phyloP scores from a whole-genome alignment of 345 rosid genomes.

The Eucalyptus pauciflora region DNA sequence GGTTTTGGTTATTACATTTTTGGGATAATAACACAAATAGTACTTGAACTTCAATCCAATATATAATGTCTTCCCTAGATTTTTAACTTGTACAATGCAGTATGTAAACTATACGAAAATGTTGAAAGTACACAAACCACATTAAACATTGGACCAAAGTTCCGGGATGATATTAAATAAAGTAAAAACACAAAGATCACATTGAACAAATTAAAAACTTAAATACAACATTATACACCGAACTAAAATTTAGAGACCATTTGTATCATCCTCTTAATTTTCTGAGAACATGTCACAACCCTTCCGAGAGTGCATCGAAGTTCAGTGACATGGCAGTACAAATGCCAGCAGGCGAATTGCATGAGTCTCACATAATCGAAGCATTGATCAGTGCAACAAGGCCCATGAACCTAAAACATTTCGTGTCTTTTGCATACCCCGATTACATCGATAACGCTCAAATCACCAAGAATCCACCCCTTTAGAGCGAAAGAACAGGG shows the following conservation, averaged over 20 bases:
- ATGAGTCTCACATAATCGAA: not conserved
- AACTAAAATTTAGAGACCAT: not conserved
- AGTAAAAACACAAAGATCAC: not conserved
- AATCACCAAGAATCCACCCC: not conserved
- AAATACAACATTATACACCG: not conserved
- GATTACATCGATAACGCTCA: not conserved
- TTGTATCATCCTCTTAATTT: not conserved
- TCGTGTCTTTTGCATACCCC: not conserved
- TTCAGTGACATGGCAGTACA: not conserved
- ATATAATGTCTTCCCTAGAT: not conserved
- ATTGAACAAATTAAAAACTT: not conserved
- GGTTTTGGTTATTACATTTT: not conserved
- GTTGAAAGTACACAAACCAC: fast-evolving
- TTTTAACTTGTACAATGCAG: fast-evolving
- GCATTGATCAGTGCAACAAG: not conserved
- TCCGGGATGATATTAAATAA: not conserved
- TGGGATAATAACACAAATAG: not conserved
- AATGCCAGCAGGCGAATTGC: not conserved
- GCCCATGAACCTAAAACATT: not conserved
- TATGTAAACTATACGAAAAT: fast-evolving
- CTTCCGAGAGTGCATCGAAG: not conserved
- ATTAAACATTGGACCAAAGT: not conserved
- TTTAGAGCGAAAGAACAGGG: not conserved
- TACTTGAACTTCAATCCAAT: fast-evolving
- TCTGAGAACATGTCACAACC: not conserved